These are phyloP conservation scores for Pyrenophora teres DNA, from an alignment of 2,329 filamentous ascomycete genomes.

Conservation along the genomic window DNA sequence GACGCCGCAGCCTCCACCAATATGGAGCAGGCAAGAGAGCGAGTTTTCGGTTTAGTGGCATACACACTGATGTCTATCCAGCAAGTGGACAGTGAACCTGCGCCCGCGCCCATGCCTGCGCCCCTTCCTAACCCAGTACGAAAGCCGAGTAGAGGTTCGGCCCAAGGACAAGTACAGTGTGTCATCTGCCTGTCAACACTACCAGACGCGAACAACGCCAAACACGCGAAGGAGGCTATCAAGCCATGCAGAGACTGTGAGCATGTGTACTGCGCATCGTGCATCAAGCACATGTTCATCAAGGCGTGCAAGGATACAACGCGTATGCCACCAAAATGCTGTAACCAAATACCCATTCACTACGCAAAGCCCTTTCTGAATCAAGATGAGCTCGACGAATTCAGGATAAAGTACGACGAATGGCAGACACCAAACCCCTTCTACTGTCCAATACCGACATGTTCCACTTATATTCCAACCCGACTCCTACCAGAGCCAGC, in stretches of 20 bases:
- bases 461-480: constrained; percentile 54
- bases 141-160: neutral
- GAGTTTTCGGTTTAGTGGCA: constrained; percentile 10
- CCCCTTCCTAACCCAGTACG: neutral
- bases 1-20: neutral
- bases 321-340: constrained; percentile 55
- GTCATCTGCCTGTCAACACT: constrained; percentile 29
- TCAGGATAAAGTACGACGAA: constrained; percentile 54
- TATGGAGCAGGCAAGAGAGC: neutral
- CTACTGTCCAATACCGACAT: constrained; percentile 56
- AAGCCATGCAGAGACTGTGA: constrained; percentile 42
- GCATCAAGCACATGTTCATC: constrained; percentile 51
- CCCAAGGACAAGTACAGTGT: constrained; percentile 18
- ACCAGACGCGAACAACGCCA: constrained; percentile 11
- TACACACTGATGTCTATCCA: constrained; percentile 16
- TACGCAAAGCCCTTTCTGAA: constrained; percentile 45
- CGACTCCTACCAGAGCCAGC: constrained; percentile 24
- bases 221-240: constrained; percentile 11
- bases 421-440: constrained; percentile 52
- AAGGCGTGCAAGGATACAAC: constrained; percentile 46
- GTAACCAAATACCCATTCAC: constrained; percentile 51
- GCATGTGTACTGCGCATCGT: constrained; percentile 42
- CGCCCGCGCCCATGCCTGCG: neutral
- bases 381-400: constrained; percentile 44
- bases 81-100: neutral